Evolutionary conservation across 163 green algal species (phyloP), one percentile per base, ranked within the genome.

Genomic region (Chlamydomonas reinhardtii): DNA sequence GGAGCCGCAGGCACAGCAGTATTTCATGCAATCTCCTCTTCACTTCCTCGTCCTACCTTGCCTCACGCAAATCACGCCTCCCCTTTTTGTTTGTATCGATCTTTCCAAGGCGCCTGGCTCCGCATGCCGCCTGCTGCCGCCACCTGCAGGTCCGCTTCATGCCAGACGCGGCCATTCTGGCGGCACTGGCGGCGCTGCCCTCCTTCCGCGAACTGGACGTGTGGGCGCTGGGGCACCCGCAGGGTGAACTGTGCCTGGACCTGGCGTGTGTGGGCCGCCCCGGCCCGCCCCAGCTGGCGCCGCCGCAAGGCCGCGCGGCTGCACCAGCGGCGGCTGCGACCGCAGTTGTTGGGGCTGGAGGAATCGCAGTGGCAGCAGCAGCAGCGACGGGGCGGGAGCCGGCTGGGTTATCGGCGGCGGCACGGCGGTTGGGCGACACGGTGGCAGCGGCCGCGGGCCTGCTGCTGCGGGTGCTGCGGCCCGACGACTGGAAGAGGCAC

Each of bases 201-300:
- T 0, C 1, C 66, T 66, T 85, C 66, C 16, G 20, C 22, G 4
- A 22, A 24, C 78, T 85, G 20, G 52, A 74, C 11, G 76, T 69
- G n/a, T 77, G 22, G 48, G 78, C 78, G 6, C 31, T 85, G 71
- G 48, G 22, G 35, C 48, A 85, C 78, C 78, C 78, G 19, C 31
- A 70, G 16, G 78, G 78, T 0, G 78, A 85, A 48, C 56, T 85
- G 20, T 76, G 78, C 31, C 66, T 85, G 0, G 78, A 85, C 66
- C n/a, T 85, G 8, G 78, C 48, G 1, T 35, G 66, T 20, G 52
- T 85, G 35, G 78, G 78, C 22, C 0, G 76, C 31, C 78, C 66
- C 14, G 78, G 78, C 1, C 78, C 52, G 43, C 78, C 78, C 14
- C 31, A 72, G 43, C 78, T 85, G 62, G 15, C 25, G 25, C 4